Evolutionary conservation across 2,329 filamentous ascomycete species (phyloP).

Genomic region (Neonectria coccinea): DNA sequence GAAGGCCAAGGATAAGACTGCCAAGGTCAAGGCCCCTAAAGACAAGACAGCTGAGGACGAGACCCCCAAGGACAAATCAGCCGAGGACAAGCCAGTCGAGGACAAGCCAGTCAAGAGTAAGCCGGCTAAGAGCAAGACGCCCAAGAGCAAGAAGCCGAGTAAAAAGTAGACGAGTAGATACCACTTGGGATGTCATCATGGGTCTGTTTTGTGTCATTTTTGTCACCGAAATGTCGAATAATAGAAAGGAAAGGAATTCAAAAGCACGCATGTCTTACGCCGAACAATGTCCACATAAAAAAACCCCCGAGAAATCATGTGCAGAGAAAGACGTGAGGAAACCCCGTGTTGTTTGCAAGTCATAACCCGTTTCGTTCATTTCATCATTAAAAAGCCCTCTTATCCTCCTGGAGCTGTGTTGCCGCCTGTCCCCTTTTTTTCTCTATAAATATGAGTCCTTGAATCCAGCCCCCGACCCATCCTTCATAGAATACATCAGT

Average conservation of each 20-base stretch:
- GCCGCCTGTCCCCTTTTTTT: slow-evolving; percentile 43
- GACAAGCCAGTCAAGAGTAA: slow-evolving; percentile 11
- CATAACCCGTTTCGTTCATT: slow-evolving; percentile 46
- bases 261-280: slow-evolving; percentile 28
- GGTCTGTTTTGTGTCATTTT: slow-evolving; percentile 24
- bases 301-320: slow-evolving; percentile 18
- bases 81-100: slow-evolving; percentile 38
- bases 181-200: slow-evolving; percentile 29
- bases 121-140: slow-evolving; percentile 60
- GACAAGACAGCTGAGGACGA: slow-evolving; percentile 56
- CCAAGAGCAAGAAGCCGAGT: slow-evolving; percentile 41
- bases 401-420: slow-evolving; percentile 33
- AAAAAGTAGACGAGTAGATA: slow-evolving; percentile 41
- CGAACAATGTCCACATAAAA: slow-evolving; percentile 28
- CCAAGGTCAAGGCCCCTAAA: slow-evolving; percentile 18
- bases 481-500: slow-evolving; percentile 41
- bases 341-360: slow-evolving; percentile 30
- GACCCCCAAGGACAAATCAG: slow-evolving; percentile 45
- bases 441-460: slow-evolving; percentile 41
- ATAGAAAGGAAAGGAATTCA: slow-evolving; percentile 32
- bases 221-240: slow-evolving; percentile 22
- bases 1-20: slow-evolving; percentile 4
- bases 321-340: slow-evolving; percentile 18
- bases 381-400: slow-evolving; percentile 43
- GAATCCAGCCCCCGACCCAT: slow-evolving; percentile 21